Conservation (phyloP, 129 eudicot species). For the Solidago caesia region DNA sequence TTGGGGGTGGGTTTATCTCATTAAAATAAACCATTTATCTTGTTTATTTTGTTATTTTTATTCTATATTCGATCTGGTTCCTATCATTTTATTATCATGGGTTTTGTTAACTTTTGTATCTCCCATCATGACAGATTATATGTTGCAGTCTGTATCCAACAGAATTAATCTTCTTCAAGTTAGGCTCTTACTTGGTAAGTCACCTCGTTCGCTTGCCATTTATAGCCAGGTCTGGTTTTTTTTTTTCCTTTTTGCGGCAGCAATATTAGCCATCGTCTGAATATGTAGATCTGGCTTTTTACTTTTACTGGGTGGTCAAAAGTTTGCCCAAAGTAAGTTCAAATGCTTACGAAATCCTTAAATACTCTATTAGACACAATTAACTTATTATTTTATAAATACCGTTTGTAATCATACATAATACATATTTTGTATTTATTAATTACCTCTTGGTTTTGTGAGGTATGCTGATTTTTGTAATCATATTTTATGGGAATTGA, state of each 20-base stretch:
- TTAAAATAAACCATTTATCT: too few species aligned
- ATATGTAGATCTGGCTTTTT: neutral
- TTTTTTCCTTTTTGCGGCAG: neutral
- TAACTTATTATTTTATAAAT: neutral
- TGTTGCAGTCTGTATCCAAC: constrained; percentile 21
- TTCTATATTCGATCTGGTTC: too few species aligned
- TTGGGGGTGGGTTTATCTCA: too few species aligned
- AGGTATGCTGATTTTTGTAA: too few species aligned
- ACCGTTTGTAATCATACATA: neutral
- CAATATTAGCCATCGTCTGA: neutral
- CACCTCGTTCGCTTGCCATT: neutral
- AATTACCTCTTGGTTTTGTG: neutral
- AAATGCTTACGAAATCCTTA: neutral
- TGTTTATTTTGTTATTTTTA: too few species aligned
- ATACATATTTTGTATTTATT: neutral
- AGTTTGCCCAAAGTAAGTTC: neutral
- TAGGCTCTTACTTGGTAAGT: constrained; percentile 58
- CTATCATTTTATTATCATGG: neutral
- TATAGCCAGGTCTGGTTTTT: neutral
- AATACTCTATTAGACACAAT: neutral
- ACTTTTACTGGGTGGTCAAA: neutral
- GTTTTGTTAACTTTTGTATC: neutral
- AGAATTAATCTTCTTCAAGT: constrained; percentile 46
- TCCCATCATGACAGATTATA: constrained; percentile 41
- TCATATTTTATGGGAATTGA: too few species aligned